Evolutionary conservation across 73 alveolate species (phyloP), one percentile per base, ranked within the genome.

Genomic region (Halteria grandinella): DNA sequence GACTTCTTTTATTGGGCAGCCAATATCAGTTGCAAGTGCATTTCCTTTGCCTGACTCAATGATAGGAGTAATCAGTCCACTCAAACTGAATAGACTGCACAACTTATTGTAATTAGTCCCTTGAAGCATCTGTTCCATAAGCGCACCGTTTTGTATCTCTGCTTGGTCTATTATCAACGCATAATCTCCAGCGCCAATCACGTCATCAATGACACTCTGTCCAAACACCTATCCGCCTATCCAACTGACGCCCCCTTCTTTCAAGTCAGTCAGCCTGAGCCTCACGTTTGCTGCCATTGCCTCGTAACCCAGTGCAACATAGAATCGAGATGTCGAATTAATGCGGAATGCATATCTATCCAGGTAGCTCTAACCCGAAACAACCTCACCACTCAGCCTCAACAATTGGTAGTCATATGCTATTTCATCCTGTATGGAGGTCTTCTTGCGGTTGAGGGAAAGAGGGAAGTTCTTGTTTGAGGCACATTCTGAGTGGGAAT

Each of bases 311-410:
- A 62, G 17, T 40, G 78, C 14, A 20, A 41, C 6, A 17, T n/a
- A 62, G 78, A 62, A 62, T 62, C 78, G 14, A 5, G 78, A 62
- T 11, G 78, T 62, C 27, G 36, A 57, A 39, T 62, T 62, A n/a
- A 62, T 24, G 17, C 78, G 8, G 78, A 62, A 62, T 39, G 32
- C 25, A 27, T 62, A 62, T 28, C 32, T 62, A 24, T 62, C 78
- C 17, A 62, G 8, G 7, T 28, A 3, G 45, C 3, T 17, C 5
- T 17, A 8, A 24, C 6, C 39, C 15, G 15, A 17, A 36, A 62
- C 12, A 17, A 62, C 12, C 12, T 17, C 41, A 2, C n/a, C 62
- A 62, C 78, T 62, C 24, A 62, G 43, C 11, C 78, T 39, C 12
- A 62, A 17, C 3, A 6, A 39, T 3, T 20, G 44, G 23, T 62